phyloP scores from a whole-genome alignment of 805 yeast genomes.

The Candida sphagnicola region DNA sequence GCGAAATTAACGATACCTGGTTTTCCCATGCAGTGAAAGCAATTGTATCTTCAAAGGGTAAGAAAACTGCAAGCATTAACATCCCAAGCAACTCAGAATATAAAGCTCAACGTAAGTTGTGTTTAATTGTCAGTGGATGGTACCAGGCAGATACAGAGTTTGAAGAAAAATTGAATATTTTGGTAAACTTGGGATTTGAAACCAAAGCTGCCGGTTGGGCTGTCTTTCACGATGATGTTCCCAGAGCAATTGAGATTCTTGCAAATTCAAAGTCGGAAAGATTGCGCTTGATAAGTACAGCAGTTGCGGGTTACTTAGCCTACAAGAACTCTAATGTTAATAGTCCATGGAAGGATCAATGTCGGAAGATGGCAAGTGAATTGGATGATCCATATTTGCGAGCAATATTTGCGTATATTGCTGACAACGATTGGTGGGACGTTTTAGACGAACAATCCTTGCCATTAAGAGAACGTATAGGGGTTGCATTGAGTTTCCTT shows the following conservation, averaged over 20 bases:
- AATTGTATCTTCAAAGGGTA: conserved; percentile 47
- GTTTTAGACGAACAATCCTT: conserved; percentile 85
- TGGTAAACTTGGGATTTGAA: conserved; percentile 55
- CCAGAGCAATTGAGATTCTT: conserved; percentile 74
- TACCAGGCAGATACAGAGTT: conserved; percentile 72
- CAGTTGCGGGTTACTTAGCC: conserved; percentile 85
- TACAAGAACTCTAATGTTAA: conserved; percentile 55
- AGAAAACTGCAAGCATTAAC: conserved; percentile 42
- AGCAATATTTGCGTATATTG: conserved; percentile 88
- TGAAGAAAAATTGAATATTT: conserved; percentile 58
- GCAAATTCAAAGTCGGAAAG: conserved; percentile 69
- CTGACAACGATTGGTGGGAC: conserved; percentile 96
- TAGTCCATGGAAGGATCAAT: conserved; percentile 90
- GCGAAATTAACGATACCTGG: conserved; percentile 32
- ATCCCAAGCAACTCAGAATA: conserved; percentile 44
- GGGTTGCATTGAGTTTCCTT: conserved; percentile 83
- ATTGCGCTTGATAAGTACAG: conserved; percentile 80
- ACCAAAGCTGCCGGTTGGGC: conserved; percentile 99
- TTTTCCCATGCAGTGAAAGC: conserved; percentile 49
- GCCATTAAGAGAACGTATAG: conserved; percentile 83
- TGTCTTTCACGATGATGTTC: conserved; percentile 85
- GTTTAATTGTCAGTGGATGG: conserved; percentile 88
- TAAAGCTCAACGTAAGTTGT: conserved; percentile 67
- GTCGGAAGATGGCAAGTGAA: conserved; percentile 83
- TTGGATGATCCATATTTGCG: conserved; percentile 84